Evolutionary conservation across 176 grass and related monocot genomes (phyloP).

Genomic region (Raddia guianensis): DNA sequence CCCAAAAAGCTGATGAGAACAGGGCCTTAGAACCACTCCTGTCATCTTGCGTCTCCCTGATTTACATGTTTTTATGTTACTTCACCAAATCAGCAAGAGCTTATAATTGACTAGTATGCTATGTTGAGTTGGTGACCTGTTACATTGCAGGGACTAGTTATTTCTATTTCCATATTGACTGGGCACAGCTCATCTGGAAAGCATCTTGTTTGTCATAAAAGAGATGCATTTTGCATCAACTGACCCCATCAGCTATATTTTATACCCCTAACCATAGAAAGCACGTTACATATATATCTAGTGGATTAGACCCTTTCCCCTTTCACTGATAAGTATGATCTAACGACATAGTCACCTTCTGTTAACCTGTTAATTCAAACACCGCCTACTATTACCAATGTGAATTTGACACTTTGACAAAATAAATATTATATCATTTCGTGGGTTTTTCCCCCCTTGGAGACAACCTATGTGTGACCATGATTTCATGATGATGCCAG

Average conservation of each 20-base stretch:
- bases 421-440: background rate
- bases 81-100: background rate
- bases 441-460: background rate
- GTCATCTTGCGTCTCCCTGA: background rate
- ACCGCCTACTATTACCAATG: background rate
- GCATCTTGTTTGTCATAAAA: background rate
- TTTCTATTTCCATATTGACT: background rate
- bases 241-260: background rate
- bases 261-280: background rate
- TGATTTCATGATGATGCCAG: background rate
- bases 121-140: background rate
- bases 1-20: no score
- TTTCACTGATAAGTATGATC: background rate
- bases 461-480: background rate
- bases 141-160: conserved; percentile 9
- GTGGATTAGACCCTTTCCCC: background rate
- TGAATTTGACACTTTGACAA: conserved; percentile 16
- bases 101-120: conserved; percentile 9
- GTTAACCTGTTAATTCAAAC: conserved; percentile 14
- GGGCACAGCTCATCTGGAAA: background rate
- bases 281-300: background rate
- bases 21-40: background rate
- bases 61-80: background rate
- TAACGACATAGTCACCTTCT: background rate
- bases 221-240: background rate